Percentiles rank a stretch among this genome's conserved stretches.
Evolutionary conservation across 108 stramenopile species (phyloP).

Genomic region (Discostella pseudostelligera): DNA sequence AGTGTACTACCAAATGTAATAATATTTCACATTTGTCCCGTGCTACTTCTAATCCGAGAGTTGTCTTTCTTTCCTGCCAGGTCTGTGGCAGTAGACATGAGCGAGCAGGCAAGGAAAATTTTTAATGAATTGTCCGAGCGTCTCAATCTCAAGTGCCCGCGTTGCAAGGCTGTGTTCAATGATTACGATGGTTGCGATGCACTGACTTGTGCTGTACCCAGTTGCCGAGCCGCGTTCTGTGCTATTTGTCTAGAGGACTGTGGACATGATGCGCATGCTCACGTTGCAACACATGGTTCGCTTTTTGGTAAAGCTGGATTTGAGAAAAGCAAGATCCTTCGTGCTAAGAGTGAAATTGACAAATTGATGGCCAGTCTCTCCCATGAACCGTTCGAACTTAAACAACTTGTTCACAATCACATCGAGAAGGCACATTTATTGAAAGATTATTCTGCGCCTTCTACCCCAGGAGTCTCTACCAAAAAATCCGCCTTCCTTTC

Average conservation of each 20-base stretch:
- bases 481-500: slow-evolving; percentile 9
- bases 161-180: slow-evolving; percentile 40
- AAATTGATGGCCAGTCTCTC: slow-evolving; percentile 15
- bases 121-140: slow-evolving; percentile 43
- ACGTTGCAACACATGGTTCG: slow-evolving; percentile 29
- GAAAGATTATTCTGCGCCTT: background rate
- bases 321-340: slow-evolving; percentile 4
- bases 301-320: slow-evolving; percentile 43
- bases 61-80: slow-evolving; percentile 3
- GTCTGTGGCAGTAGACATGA: slow-evolving; percentile 22
- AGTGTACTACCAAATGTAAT: background rate
- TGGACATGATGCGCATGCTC: slow-evolving; percentile 44
- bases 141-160: slow-evolving; percentile 49
- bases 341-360: slow-evolving; percentile 19
- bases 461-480: background rate
- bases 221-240: slow-evolving; percentile 46
- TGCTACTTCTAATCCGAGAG: background rate
- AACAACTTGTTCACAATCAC: slow-evolving; percentile 42
- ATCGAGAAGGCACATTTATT: slow-evolving; percentile 35
- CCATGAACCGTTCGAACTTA: slow-evolving; percentile 38
- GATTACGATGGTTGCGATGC: slow-evolving; percentile 61
- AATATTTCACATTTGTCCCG: background rate
- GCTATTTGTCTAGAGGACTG: slow-evolving; percentile 52
- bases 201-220: slow-evolving; percentile 24
- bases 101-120: slow-evolving; percentile 24